phyloP scores from a whole-genome alignment of 768 basidiomycete genomes.

The Vararia minispora region DNA sequence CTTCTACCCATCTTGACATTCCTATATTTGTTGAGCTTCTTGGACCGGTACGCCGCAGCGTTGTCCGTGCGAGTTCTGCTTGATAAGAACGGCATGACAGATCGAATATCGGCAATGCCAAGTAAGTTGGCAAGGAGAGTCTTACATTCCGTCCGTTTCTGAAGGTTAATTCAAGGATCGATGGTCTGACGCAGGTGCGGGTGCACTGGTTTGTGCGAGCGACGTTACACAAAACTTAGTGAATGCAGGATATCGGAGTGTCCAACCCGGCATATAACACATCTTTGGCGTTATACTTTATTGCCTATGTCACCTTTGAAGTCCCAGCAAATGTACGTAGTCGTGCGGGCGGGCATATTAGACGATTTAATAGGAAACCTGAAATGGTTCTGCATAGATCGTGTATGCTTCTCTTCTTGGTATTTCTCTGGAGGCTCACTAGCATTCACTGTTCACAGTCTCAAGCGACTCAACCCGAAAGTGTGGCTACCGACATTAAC shows the following conservation, averaged over 20 bases:
- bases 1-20: conserved; percentile 30
- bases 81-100: conserved; percentile 9
- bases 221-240: neutral
- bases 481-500: conserved; percentile 53
- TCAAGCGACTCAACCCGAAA: conserved; percentile 50
- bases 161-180: conserved; percentile 37
- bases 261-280: conserved; percentile 44
- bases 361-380: too few species aligned
- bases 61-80: too few species aligned
- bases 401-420: conserved; percentile 20
- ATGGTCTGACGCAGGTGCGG: conserved; percentile 30
- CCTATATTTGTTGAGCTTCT: conserved; percentile 29
- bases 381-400: too few species aligned
- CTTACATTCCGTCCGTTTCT: too few species aligned
- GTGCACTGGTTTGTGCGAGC: neutral
- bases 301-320: conserved; percentile 51
- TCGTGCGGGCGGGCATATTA: too few species aligned
- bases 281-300: conserved; percentile 46
- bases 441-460: conserved; percentile 19
- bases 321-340: conserved; percentile 43
- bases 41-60: conserved; percentile 26
- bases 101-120: conserved; percentile 30
- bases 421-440: neutral
- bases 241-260: conserved; percentile 37
- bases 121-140: conserved; percentile 16